These are phyloP conservation scores for Chlorella sorokiniana DNA, from an alignment of 139 green algal species.

Conservation along the genomic window DNA sequence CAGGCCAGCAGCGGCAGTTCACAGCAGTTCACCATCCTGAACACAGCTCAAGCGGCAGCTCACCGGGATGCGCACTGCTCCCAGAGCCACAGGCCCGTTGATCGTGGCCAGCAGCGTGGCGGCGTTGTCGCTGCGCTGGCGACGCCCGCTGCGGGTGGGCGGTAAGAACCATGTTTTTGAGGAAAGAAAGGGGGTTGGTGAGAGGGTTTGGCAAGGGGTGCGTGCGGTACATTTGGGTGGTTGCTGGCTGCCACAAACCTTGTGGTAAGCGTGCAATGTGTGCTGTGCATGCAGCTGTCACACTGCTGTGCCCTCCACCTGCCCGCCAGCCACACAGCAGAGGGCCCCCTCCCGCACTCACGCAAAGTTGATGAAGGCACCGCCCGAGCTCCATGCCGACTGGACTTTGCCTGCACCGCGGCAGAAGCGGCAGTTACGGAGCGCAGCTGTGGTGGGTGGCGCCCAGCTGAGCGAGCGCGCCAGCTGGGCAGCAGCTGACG, in stretches of 20 bases:
- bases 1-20: background rate
- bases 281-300: background rate
- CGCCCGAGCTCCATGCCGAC: background rate
- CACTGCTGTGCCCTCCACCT: background rate
- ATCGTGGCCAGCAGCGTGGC: background rate
- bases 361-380: constrained; percentile 5
- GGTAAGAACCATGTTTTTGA: too few species aligned
- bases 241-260: too few species aligned
- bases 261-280: too few species aligned
- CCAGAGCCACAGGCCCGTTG: background rate
- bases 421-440: background rate
- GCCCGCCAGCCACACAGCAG: background rate
- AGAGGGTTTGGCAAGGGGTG: background rate
- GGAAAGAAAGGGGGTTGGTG: background rate
- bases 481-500: too few species aligned
- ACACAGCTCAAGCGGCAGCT: background rate
- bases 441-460: background rate
- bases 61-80: background rate
- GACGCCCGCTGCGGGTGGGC: background rate
- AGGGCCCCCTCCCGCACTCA: background rate
- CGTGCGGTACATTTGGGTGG: background rate
- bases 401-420: background rate
- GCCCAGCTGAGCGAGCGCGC: background rate
- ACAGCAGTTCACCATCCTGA: background rate
- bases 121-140: background rate